These are phyloP conservation scores for Cladosporium oxysporum DNA, from an alignment of 2,329 filamentous ascomycete genomes.

Conservation along the genomic window DNA sequence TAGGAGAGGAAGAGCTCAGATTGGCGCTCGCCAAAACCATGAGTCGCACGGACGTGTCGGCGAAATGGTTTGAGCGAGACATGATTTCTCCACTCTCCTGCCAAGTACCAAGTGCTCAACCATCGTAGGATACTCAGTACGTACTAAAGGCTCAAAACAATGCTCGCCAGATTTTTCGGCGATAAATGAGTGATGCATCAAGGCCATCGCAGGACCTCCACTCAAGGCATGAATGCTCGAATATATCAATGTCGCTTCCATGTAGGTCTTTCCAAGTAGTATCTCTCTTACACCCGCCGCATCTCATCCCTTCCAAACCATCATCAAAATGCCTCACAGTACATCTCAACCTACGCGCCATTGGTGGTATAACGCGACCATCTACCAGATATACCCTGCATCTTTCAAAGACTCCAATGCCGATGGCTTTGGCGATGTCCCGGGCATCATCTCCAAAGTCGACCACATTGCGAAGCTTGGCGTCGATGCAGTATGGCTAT, in stretches of 20 bases:
- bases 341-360: constrained; percentile 36
- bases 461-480: constrained; percentile 63
- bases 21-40: not conserved
- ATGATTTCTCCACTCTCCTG: constrained; percentile 4
- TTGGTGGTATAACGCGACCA: constrained; percentile 50
- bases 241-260: not conserved
- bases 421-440: constrained; percentile 63
- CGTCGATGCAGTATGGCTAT: constrained; percentile 68
- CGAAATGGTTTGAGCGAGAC: constrained; percentile 8
- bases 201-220: not conserved
- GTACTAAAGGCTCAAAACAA: not conserved
- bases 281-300: not conserved
- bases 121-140: not conserved
- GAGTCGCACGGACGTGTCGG: not conserved
- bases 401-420: constrained; percentile 55
- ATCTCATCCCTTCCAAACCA: not conserved
- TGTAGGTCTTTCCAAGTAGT: not conserved
- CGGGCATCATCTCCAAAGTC: constrained; percentile 63
- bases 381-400: constrained; percentile 50
- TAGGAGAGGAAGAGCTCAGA: not conserved
- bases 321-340: constrained; percentile 36
- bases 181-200: not conserved
- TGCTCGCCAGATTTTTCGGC: not conserved
- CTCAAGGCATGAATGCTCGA: not conserved
- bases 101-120: not conserved